Conservation (phyloP, 805 yeast genomes). For the Scheffersomyces ergatensis region DNA sequence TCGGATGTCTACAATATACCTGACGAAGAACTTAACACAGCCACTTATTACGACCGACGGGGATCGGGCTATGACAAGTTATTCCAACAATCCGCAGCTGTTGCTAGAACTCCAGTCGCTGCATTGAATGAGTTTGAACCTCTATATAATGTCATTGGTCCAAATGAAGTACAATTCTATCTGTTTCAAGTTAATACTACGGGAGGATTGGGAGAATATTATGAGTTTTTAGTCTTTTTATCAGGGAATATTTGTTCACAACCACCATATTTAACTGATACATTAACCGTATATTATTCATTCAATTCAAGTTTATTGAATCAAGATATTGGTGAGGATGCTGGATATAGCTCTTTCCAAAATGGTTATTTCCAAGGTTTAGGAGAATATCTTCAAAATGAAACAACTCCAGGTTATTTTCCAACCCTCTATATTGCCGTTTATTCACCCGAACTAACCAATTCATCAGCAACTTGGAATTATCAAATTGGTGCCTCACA, state of each 20-base stretch:
- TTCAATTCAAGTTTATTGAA: slow-evolving; percentile 35
- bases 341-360: slow-evolving; percentile 11
- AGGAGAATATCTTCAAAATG: slow-evolving; percentile 16
- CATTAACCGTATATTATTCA: slow-evolving; percentile 37
- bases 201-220: slow-evolving; percentile 43
- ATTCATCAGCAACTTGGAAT: slow-evolving; percentile 45
- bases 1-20: not conserved
- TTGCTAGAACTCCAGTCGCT: slow-evolving; percentile 9
- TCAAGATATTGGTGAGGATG: slow-evolving; percentile 24
- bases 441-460: slow-evolving; percentile 38
- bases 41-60: too few relatives aligned
- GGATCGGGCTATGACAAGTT: too few relatives aligned
- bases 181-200: slow-evolving; percentile 44
- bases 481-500: slow-evolving; percentile 69
- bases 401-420: not conserved
- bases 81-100: not conserved
- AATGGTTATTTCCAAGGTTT: slow-evolving; percentile 40
- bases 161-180: slow-evolving; percentile 39
- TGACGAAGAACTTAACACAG: not conserved
- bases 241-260: slow-evolving; percentile 50
- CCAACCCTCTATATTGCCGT: slow-evolving; percentile 35
- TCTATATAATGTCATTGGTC: slow-evolving; percentile 30
- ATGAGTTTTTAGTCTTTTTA: slow-evolving; percentile 46
- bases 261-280: slow-evolving; percentile 22
- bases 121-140: slow-evolving; percentile 37